These are phyloP conservation scores for Microglena sp. DNA, from an alignment of 139 green algal genomes.

Conservation along the genomic window DNA sequence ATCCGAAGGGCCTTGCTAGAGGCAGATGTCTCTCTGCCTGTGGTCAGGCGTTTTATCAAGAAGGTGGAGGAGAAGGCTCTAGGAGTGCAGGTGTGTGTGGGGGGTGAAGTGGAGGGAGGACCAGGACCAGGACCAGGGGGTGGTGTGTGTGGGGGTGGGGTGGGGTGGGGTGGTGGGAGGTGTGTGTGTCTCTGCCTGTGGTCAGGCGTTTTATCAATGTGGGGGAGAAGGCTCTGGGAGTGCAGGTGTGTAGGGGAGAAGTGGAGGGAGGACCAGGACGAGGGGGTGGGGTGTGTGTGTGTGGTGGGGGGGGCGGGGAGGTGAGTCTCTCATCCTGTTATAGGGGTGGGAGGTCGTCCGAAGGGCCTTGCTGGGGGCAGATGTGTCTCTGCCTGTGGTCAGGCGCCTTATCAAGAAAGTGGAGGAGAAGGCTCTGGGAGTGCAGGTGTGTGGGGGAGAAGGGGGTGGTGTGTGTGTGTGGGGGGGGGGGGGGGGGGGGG, in stretches of 20 bases:
- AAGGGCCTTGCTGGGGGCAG: conserved; percentile 90
- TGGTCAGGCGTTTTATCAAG: conserved; percentile 87
- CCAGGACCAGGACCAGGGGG: neutral
- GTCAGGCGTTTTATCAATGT: conserved; percentile 89
- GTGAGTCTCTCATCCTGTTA: too few species aligned
- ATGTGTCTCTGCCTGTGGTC: conserved; percentile 90
- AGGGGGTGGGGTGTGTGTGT: too few species aligned
- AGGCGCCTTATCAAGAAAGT: conserved; percentile 84
- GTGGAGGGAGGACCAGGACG: too few species aligned
- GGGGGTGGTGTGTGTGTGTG: too few species aligned
- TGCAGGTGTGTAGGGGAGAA: conserved; percentile 35
- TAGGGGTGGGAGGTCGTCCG: too few species aligned
- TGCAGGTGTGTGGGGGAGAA: conserved; percentile 42
- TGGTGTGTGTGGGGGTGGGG: too few species aligned
- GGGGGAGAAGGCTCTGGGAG: conserved; percentile 71
- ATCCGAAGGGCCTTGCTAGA: conserved; percentile 91
- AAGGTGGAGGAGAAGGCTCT: conserved; percentile 72
- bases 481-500: too few species aligned
- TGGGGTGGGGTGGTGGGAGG: too few species aligned
- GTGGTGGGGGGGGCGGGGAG: too few species aligned
- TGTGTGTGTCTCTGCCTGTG: conserved; percentile 84
- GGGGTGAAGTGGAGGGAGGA: neutral
- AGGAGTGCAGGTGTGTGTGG: conserved; percentile 50
- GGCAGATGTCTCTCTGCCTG: conserved; percentile 86
- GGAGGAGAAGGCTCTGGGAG: conserved; percentile 72